phyloP scores from a whole-genome alignment of 2,329 filamentous ascomycete genomes.

The Pseudogymnoascus sp. region DNA sequence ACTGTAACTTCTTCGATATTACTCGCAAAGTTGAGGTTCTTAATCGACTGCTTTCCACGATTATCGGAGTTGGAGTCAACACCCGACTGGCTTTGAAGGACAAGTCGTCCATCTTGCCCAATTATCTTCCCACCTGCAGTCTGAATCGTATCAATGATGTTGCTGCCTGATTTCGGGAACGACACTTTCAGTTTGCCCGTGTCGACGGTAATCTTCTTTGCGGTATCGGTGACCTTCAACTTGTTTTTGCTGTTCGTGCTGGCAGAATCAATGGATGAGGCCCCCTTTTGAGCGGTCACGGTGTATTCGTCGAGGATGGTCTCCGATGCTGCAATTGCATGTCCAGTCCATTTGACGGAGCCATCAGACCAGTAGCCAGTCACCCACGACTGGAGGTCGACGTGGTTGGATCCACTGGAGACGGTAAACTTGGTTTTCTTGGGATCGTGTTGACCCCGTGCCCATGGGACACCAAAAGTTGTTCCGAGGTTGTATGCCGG shows the following conservation, averaged over 20 bases:
- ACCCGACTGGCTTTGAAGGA: slow-evolving; percentile 43
- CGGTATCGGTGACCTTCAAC: not conserved
- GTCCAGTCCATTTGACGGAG: slow-evolving; percentile 53
- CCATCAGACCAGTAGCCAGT: slow-evolving; percentile 52
- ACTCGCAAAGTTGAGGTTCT: slow-evolving; percentile 40
- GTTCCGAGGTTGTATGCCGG: slow-evolving; percentile 16
- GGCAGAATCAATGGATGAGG: not conserved
- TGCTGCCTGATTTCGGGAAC: slow-evolving; percentile 16
- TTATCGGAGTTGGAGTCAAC: slow-evolving; percentile 33
- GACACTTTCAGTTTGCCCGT: slow-evolving; percentile 16
- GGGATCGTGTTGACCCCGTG: slow-evolving; percentile 13
- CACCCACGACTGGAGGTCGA: slow-evolving; percentile 42
- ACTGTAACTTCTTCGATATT: slow-evolving; percentile 43
- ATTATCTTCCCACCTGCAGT: slow-evolving; percentile 15
- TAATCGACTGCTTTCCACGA: slow-evolving; percentile 29
- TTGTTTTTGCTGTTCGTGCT: not conserved
- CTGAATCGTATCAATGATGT: slow-evolving; percentile 15
- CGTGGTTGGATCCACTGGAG: slow-evolving; percentile 9
- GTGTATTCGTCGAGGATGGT: slow-evolving; percentile 35
- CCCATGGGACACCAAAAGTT: slow-evolving; percentile 20
- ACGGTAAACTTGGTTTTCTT: slow-evolving; percentile 14
- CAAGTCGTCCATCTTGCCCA: slow-evolving; percentile 35
- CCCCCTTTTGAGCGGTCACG: slow-evolving; percentile 23
- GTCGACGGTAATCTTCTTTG: slow-evolving; percentile 12
- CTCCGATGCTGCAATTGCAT: slow-evolving; percentile 38